Evolutionary conservation across 768 basidiomycete genomes (phyloP), one percentile per base, ranked within the genome.

Genomic region (Suillus tomentosus): DNA sequence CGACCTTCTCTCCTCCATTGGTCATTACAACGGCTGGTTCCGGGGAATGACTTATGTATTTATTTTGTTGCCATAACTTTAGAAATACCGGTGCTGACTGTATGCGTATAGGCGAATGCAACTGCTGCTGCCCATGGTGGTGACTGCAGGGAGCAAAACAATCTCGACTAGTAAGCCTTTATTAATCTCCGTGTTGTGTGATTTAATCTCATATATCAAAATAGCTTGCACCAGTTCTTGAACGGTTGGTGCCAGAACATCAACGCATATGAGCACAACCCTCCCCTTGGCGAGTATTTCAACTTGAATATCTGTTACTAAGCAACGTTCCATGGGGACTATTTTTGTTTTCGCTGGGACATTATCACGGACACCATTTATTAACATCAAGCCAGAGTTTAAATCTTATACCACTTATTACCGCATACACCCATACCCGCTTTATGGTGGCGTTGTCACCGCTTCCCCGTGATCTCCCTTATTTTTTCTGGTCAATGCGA

Each of bases 131-230:
- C 79, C 13, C 60, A 78, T 57, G 76, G 80, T 1, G 40, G 70
- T 56, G 91, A 90, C 79, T 91, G 88, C 76, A 77, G 73, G 53
- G 89, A 89, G 74, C 92, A 94, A 79, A 88, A 92, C 73, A 95
- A 95, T 78, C 80, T 92, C 56, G 94, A 94, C 77, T 95, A 95
- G 91, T 90, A 70, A 69, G 89, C 80, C 39, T 61, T 61, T 40
- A 60, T 60, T 9, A 40, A 45, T 57, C 17, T 36, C 24, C 39
- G 10, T 63, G 34, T 62, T 53, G 4, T 27, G n/a, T 15, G 1
- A 39, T 61, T 53, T 37, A 34, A 42, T 37, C 31, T 57, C 45
- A 63, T n/a, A 58, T 39, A 27, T 24, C 54, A n/a, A 27, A 53
- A 62, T 66, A 92, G 90, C 74, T 70, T 92, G 22, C 81, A 85